A percentile compares a stretch with the other conserved stretches of the same genome.
Conservation (phyloP, 192 early-diverging fungal species). For the Paraglomus brasilianum region DNA sequence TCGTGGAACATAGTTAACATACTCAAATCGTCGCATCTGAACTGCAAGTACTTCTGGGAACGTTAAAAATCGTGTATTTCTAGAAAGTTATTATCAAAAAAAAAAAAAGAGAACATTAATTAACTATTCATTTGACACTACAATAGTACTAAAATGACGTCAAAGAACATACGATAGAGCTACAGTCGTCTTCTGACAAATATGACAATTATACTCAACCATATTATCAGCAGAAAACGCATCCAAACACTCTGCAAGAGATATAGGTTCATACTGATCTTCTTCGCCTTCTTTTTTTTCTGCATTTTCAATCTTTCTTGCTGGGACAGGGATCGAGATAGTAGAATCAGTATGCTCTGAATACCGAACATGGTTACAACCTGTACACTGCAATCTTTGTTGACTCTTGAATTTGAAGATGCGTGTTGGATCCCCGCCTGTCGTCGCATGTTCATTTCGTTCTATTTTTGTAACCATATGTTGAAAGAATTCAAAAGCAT, state of each 20-base stretch:
- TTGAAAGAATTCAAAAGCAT: constrained; percentile 93
- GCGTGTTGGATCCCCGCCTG: constrained; percentile 67
- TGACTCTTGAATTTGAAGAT: constrained; percentile 80
- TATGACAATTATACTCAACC: constrained; percentile 64
- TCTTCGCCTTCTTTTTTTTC: constrained; percentile 26
- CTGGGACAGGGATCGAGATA: constrained; percentile 71
- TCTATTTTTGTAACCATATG: constrained; percentile 72
- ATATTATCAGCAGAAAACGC: constrained; percentile 50
- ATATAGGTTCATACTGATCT: constrained; percentile 53
- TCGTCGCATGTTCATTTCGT: constrained; percentile 70
- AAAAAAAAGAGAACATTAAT: background rate
- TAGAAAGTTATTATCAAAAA: constrained; percentile 31
- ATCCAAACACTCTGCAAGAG: constrained; percentile 67
- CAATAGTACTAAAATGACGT: background rate
- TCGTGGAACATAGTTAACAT: constrained; percentile 81
- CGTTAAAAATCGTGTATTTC: constrained; percentile 61
- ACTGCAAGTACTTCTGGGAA: constrained; percentile 76
- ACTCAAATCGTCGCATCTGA: constrained; percentile 71
- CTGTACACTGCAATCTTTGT: constrained; percentile 83
- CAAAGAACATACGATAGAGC: constrained; percentile 53
- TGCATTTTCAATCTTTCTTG: constrained; percentile 41
- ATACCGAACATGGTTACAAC: constrained; percentile 85
- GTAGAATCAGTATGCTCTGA: constrained; percentile 47
- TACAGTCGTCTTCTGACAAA: constrained; percentile 56
- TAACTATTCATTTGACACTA: background rate